phyloP scores from a whole-genome alignment of 2,329 filamentous ascomycete genomes.

The Aspergillus candidus region DNA sequence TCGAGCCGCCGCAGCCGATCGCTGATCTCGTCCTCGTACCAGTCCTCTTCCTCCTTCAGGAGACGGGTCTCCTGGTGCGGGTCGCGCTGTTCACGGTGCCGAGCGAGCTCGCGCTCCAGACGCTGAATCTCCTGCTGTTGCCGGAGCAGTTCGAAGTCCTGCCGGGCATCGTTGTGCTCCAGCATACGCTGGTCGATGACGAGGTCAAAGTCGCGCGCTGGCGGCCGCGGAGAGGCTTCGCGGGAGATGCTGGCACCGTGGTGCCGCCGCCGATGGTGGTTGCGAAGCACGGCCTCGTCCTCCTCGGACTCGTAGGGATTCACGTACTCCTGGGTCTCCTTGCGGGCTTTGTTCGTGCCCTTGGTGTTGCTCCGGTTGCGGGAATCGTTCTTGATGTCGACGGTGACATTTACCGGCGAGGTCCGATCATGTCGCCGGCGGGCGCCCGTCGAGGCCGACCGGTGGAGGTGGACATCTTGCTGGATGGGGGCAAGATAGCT shows the following conservation, averaged over 20 bases:
- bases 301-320: conserved; percentile 21
- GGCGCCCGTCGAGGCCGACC: conserved; percentile 33
- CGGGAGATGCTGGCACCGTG: conserved; percentile 19
- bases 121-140: conserved; percentile 33
- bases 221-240: conserved; percentile 18
- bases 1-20: conserved; percentile 34
- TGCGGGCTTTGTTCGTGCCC: conserved; percentile 16
- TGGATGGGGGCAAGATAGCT: conserved; percentile 22
- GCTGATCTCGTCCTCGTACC: conserved; percentile 37
- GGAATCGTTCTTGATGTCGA: conserved; percentile 32
- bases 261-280: conserved; percentile 16
- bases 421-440: conserved; percentile 20
- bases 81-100: conserved; percentile 19
- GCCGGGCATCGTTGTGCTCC: conserved; percentile 28
- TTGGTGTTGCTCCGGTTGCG: conserved; percentile 24
- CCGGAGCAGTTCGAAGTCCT: conserved; percentile 30
- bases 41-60: conserved; percentile 37
- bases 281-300: conserved; percentile 15
- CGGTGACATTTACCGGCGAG: conserved; percentile 24
- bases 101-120: conserved; percentile 29
- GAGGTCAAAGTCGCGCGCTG: conserved; percentile 29
- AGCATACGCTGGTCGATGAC: conserved; percentile 30
- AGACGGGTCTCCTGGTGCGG: conserved; percentile 23
- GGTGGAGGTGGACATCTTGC: conserved; percentile 20
- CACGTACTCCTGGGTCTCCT: conserved; percentile 12